phyloP scores from a whole-genome alignment of 2,329 filamentous ascomycete species.

The Pseudonectria buxi region DNA sequence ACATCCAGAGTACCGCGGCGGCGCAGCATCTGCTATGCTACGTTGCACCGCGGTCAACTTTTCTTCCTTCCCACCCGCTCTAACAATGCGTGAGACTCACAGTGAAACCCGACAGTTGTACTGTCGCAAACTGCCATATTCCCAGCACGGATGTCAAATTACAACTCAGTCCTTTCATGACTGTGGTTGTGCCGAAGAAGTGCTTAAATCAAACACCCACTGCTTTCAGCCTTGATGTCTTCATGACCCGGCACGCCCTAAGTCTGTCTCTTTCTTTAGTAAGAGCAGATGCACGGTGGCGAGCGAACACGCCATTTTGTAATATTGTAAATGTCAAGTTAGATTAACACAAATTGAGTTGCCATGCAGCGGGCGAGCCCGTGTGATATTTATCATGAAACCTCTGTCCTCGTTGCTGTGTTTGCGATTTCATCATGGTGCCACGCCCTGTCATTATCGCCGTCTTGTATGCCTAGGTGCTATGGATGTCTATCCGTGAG shows the following conservation, averaged over 20 bases:
- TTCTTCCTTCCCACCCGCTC: neutral
- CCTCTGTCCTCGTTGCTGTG: no score
- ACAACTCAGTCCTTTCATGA: conserved; percentile 78
- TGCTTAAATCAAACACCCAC: conserved; percentile 66
- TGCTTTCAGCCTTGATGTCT: conserved; percentile 24
- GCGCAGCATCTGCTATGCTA: conserved; percentile 10
- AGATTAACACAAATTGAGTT: conserved; percentile 5
- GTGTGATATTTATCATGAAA: no score
- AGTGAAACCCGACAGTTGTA: no score
- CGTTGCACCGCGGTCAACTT: conserved; percentile 1
- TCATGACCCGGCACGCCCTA: conserved; percentile 19
- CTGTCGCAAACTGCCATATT: no score
- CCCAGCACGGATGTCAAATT: conserved; percentile 99
- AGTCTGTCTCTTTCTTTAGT: conserved; percentile 9
- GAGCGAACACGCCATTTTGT: conserved; percentile 21
- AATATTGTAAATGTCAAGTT: conserved; percentile 4
- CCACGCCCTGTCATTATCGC: no score
- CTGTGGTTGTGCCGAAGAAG: conserved; percentile 98
- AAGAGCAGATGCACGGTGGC: conserved; percentile 16
- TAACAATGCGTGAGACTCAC: conserved; percentile 1
- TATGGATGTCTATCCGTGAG: no score
- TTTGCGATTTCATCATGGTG: no score
- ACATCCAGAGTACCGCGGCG: conserved; percentile 13
- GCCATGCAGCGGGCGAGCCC: no score
- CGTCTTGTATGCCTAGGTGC: no score